Evolutionary conservation across 768 basidiomycete genomes (phyloP).

Genomic region (Chiua virens): DNA sequence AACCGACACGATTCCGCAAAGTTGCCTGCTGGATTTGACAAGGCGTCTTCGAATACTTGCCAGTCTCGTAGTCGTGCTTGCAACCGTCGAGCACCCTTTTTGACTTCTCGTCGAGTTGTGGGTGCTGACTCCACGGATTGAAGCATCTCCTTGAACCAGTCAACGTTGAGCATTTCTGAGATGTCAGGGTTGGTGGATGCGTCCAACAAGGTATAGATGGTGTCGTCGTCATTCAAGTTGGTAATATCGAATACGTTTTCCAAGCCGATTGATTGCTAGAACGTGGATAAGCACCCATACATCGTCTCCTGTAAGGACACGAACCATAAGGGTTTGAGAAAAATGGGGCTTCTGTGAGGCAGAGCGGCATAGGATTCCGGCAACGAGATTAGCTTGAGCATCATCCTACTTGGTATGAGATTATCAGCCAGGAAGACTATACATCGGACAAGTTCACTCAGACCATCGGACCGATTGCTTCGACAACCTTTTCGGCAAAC

Average conservation of each 20-base stretch:
- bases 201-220: slow-evolving; percentile 56
- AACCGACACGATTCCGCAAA: slow-evolving; percentile 48
- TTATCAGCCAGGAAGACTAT: slow-evolving; percentile 1
- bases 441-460: slow-evolving; percentile 12
- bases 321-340: slow-evolving; percentile 45
- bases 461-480: slow-evolving; percentile 59
- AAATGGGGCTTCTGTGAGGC: slow-evolving; percentile 63
- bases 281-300: slow-evolving; percentile 8
- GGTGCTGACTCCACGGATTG: slow-evolving; percentile 25
- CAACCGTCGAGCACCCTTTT: slow-evolving; percentile 49
- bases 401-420: slow-evolving; percentile 38
- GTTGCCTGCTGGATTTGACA: slow-evolving; percentile 53
- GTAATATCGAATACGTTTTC: slow-evolving; percentile 52
- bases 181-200: slow-evolving; percentile 67
- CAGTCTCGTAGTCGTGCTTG: slow-evolving; percentile 54
- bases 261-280: slow-evolving; percentile 60
- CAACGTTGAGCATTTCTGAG: slow-evolving; percentile 48
- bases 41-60: slow-evolving; percentile 58
- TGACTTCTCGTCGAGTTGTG: slow-evolving; percentile 40
- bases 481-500: slow-evolving; percentile 58
- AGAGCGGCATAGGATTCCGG: slow-evolving; percentile 59
- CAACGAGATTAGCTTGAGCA: slow-evolving; percentile 59
- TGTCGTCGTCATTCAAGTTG: slow-evolving; percentile 51
- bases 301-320: not conserved
- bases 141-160: slow-evolving; percentile 29